phyloP scores from a whole-genome alignment of 73 alveolate species.

The Paramecium sonneborni region DNA sequence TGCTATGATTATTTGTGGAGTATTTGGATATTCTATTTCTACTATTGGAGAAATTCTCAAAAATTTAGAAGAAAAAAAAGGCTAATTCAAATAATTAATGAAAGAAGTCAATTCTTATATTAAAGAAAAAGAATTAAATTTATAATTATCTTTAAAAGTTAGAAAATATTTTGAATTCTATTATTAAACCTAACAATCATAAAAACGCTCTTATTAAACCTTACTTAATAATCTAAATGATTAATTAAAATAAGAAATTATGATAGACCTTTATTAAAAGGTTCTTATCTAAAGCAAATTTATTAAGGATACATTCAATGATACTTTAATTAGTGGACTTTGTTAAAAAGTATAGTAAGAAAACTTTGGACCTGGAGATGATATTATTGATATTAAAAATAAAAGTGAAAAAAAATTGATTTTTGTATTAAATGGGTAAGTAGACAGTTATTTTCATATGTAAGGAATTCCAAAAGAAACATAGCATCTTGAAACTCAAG shows the following conservation, averaged over 20 bases:
- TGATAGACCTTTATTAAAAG: constrained; percentile 53
- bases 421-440: neutral
- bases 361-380: constrained; percentile 41
- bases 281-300: neutral
- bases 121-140: constrained; percentile 43
- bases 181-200: neutral
- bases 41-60: constrained; percentile 59
- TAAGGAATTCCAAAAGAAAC: neutral
- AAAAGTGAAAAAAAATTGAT: neutral
- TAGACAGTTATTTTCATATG: neutral
- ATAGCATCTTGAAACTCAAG: neutral
- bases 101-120: constrained; percentile 52
- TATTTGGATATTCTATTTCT: constrained; percentile 59
- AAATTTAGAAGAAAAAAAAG: constrained; percentile 45
- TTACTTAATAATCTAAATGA: constrained; percentile 30
- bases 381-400: neutral
- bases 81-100: constrained; percentile 29
- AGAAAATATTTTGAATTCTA: constrained; percentile 62
- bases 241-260: constrained; percentile 44
- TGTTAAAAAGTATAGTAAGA: constrained; percentile 22
- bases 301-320: constrained; percentile 19
- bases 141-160: constrained; percentile 47
- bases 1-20: constrained; percentile 65
- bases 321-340: neutral
- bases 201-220: constrained; percentile 36